A percentile compares a stretch with the other conserved stretches of the same genome.
Evolutionary conservation across 2,329 filamentous ascomycete species (phyloP).

Genomic region (Sporothrix luriei): DNA sequence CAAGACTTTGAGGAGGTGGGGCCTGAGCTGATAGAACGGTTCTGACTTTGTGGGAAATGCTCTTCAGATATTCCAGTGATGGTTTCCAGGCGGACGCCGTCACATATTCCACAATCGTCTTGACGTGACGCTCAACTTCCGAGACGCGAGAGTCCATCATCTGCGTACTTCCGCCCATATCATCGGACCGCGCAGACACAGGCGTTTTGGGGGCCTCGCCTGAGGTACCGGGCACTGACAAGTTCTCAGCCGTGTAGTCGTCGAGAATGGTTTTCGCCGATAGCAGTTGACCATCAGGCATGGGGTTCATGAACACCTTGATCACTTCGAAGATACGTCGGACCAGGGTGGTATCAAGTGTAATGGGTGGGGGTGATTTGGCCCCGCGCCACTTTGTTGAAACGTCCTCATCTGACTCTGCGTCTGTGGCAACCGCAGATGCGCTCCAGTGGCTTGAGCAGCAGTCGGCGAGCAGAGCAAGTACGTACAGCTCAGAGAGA

Average conservation of each 20-base stretch:
- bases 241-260: constrained; percentile 40
- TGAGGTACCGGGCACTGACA: constrained; percentile 5
- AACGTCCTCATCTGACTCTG: constrained; percentile 32
- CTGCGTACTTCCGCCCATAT: constrained; percentile 43
- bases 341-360: constrained; percentile 56
- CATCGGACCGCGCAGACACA: constrained; percentile 42
- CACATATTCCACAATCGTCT: constrained; percentile 63
- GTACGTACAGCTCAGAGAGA: constrained; percentile 65
- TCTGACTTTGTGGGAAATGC: constrained; percentile 55
- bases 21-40: constrained; percentile 48
- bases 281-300: constrained; percentile 60
- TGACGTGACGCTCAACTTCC: constrained; percentile 58
- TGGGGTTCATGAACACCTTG: constrained; percentile 60
- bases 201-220: constrained; percentile 37
- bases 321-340: constrained; percentile 58
- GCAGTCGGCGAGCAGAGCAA: constrained; percentile 66
- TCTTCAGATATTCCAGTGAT: constrained; percentile 62
- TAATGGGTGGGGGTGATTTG: constrained; percentile 42
- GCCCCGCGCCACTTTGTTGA: constrained; percentile 37
- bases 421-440: constrained; percentile 36
- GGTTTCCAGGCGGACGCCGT: constrained; percentile 65
- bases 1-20: constrained; percentile 44
- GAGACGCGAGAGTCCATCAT: constrained; percentile 45
- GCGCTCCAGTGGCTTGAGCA: constrained; percentile 62
- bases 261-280: constrained; percentile 62